A percentile compares a stretch with the other conserved stretches of the same genome.
phyloP scores from a whole-genome alignment of 805 yeast species.

The Nakazawaea ernobii region DNA sequence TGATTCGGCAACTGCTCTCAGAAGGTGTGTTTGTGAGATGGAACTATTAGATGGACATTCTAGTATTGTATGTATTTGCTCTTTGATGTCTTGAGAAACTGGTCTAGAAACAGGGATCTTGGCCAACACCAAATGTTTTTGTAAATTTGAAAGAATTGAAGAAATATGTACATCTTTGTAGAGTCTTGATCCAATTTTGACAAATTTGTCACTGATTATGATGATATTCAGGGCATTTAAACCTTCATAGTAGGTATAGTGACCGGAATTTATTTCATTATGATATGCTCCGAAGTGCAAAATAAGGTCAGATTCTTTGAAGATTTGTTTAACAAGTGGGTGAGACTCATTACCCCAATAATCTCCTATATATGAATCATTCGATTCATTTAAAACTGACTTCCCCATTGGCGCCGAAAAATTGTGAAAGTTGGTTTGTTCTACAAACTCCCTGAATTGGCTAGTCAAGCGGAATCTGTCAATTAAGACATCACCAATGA shows the following conservation, averaged over 20 bases:
- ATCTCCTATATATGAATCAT: slow-evolving; percentile 59
- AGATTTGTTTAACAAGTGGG: slow-evolving; percentile 40
- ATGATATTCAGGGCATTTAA: slow-evolving; percentile 38
- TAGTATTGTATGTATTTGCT: slow-evolving; percentile 15
- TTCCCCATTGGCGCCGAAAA: slow-evolving; percentile 67
- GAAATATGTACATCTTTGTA: slow-evolving; percentile 39
- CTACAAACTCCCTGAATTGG: slow-evolving; percentile 43
- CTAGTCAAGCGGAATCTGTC: slow-evolving; percentile 50
- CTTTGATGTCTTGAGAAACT: slow-evolving; percentile 8
- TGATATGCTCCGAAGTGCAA: slow-evolving; percentile 63
- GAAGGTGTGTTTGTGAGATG: slow-evolving; percentile 42
- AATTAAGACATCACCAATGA: slow-evolving; percentile 67
- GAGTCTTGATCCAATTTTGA: slow-evolving; percentile 37
- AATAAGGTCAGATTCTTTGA: slow-evolving; percentile 58
- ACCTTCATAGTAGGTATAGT: slow-evolving; percentile 39
- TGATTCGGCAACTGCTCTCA: slow-evolving; percentile 32
- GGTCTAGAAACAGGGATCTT: slow-evolving; percentile 15
- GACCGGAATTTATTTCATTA: slow-evolving; percentile 69
- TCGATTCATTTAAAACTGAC: slow-evolving; percentile 67
- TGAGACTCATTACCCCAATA: slow-evolving; percentile 60
- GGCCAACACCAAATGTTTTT: slow-evolving; percentile 27
- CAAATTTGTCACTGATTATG: slow-evolving; percentile 47
- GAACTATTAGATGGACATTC: slow-evolving; percentile 23
- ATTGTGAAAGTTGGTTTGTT: slow-evolving; percentile 45
- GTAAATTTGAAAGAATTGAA: slow-evolving; percentile 42